phyloP scores from a whole-genome alignment of 306 rosid species.

The Cucumis sativus region Cucumber_9930_V3 NC_026658.2:21952001-21952500 shows the following conservation, averaged over 20 bases:
- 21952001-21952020: slow-evolving; percentile 28
- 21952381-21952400: slow-evolving; percentile 56
- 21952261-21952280: slow-evolving; percentile 75
- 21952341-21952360: slow-evolving; percentile 89
- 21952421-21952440: slow-evolving; percentile 66
- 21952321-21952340: slow-evolving; percentile 79
- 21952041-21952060: slow-evolving; percentile 61
- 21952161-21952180: slow-evolving; percentile 41
- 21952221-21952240: slow-evolving; percentile 47
- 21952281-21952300: slow-evolving; percentile 90
- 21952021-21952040: slow-evolving; percentile 46
- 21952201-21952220: slow-evolving; percentile 87
- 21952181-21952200: slow-evolving; percentile 55
- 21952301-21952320: slow-evolving; percentile 53
- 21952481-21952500: slow-evolving; percentile 66
- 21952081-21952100: slow-evolving; percentile 66
- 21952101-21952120: slow-evolving; percentile 47
- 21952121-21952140: slow-evolving; percentile 83
- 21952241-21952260: slow-evolving; percentile 57
- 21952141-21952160: background rate
- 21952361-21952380: slow-evolving; percentile 76
- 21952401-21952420: slow-evolving; percentile 57
- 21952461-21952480: slow-evolving; percentile 49
- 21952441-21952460: slow-evolving; percentile 54
- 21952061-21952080: slow-evolving; percentile 46